Evolutionary conservation across 306 rosid genomes (phyloP).

Genomic region (Hippophae rhamnoides): DNA sequence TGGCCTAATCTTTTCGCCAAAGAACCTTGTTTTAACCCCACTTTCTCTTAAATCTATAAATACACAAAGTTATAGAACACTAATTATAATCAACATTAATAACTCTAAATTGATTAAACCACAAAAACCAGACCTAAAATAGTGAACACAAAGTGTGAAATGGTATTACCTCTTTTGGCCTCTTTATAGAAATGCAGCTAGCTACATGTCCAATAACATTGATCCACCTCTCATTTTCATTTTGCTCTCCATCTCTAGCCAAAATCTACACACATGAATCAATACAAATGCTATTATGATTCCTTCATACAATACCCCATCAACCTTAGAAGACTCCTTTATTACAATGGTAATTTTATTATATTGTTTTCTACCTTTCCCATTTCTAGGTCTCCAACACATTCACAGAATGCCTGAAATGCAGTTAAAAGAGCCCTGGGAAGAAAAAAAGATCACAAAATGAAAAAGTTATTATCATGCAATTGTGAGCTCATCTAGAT

Average conservation of each 20-base stretch:
- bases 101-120: not conserved
- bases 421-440: constrained; percentile 87
- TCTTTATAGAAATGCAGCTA: constrained; percentile 80
- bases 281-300: constrained; percentile 16
- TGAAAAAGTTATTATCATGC: not conserved
- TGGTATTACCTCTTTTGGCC: constrained; percentile 81
- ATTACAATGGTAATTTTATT: not conserved
- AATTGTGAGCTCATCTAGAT: constrained; percentile 8
- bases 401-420: constrained; percentile 94
- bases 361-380: constrained; percentile 59
- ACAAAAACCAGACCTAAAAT: not conserved
- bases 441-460: constrained; percentile 19
- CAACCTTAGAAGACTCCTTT: not conserved
- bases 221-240: constrained; percentile 92
- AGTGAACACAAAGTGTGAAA: constrained; percentile 14
- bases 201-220: constrained; percentile 85
- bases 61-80: not conserved
- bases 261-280: constrained; percentile 53
- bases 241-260: constrained; percentile 84
- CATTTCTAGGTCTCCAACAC: constrained; percentile 99
- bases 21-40: not conserved
- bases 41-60: not conserved
- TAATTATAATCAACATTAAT: not conserved
- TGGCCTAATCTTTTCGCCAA: no score
- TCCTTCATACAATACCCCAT: not conserved